Evolutionary conservation across 345 rosid species (phyloP), one percentile per base, ranked within the genome.

Genomic region (Aquilaria malaccensis): DNA sequence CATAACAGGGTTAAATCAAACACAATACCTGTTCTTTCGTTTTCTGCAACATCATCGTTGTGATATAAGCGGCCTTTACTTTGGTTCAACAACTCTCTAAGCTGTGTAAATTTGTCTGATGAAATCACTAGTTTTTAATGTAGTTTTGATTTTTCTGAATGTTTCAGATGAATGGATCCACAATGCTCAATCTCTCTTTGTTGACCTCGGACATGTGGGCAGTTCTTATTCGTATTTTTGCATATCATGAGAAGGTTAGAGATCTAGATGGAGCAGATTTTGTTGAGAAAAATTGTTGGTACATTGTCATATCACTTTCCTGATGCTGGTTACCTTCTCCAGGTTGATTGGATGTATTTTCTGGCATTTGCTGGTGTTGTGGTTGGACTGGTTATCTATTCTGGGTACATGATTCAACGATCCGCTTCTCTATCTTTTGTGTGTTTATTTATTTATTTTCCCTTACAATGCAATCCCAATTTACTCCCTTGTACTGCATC

Each of bases 161-260:
- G 7, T 37, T 37, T 37, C 79, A 85, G 98, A 76, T 74, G 30
- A 90, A 50, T 63, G 96, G 99, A 6, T 69, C 99, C 13, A 78
- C 96, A 10, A 90, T 94, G 99, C 83, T 94, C 62, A 94, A 78
- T 70, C 81, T 94, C 69, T 94, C 99, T 13, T 66, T 94, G 74
- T 81, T 94, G 33, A 87, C 99, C 49, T 82, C 97, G 45, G 96
- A 94, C 67, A 90, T 94, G 97, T 94, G 95, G 97, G 84, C 96
- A 2, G 92, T 94, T 54, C 2, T 90, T 53, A 94, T 94, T 72
- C 95, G 97, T 54, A 82, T 80, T 41, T 90, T 85, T 56, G 89
- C 85, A 50, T 94, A 88, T 78, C 89, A 85, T 45, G 90, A 92
- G 69, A 89, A 89, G 92, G 96, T 92, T 60, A 48, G 69, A 50